phyloP scores from a whole-genome alignment of 2,329 filamentous ascomycete species.

The Xylaria sp. region DNA sequence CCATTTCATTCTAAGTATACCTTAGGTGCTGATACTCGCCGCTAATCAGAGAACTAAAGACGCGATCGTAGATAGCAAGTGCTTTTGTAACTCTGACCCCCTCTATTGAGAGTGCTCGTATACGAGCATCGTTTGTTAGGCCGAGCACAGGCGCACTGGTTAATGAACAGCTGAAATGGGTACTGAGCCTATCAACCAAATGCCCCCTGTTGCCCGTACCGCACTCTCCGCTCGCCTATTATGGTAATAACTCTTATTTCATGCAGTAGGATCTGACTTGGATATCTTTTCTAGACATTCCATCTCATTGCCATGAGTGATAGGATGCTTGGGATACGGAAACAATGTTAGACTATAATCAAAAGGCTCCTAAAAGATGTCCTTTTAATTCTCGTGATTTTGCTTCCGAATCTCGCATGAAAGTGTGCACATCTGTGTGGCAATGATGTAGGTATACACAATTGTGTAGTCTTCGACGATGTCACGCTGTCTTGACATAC shows the following conservation, averaged over 20 bases:
- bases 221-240: too few relatives aligned
- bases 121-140: neutral
- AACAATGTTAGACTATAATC: too few relatives aligned
- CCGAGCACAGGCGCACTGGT: neutral
- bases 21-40: neutral
- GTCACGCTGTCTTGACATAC: too few relatives aligned
- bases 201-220: too few relatives aligned
- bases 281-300: neutral
- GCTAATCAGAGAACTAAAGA: neutral
- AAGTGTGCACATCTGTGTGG: neutral
- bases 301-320: too few relatives aligned
- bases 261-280: neutral
- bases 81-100: neutral
- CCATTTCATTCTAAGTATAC: neutral
- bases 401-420: neutral
- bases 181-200: constrained; percentile 4
- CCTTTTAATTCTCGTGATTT: too few relatives aligned
- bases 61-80: neutral
- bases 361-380: too few relatives aligned
- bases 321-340: too few relatives aligned
- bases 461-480: too few relatives aligned
- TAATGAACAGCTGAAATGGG: constrained; percentile 10
- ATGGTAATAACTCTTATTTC: too few relatives aligned
- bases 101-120: neutral
- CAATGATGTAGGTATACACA: too few relatives aligned